phyloP scores from a whole-genome alignment of 371 early-diverging fungal species.

The Blakeslea trispora region DNA sequence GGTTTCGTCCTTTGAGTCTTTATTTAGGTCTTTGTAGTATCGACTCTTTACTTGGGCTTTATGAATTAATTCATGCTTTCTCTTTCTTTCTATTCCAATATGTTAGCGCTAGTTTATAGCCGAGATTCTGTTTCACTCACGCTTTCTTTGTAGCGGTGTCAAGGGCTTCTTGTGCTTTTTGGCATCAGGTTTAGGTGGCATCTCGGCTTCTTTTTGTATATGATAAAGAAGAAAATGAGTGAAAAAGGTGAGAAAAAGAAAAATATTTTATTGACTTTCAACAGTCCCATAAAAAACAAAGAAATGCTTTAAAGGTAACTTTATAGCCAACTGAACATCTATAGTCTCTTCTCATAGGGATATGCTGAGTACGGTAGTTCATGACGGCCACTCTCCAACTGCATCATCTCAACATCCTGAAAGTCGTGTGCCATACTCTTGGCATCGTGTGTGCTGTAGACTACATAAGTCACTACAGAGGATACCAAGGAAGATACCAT shows the following conservation, averaged over 20 bases:
- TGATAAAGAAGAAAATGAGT: background rate
- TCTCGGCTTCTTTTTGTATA: background rate
- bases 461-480: constrained; percentile 64
- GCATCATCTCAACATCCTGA: constrained; percentile 37
- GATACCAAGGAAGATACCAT: constrained; percentile 75
- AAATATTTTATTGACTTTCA: constrained; percentile 2
- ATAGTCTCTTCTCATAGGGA: too few relatives aligned
- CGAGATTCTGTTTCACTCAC: constrained; percentile 7
- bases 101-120: background rate
- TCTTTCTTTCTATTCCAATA: constrained; percentile 44
- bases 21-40: constrained; percentile 52
- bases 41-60: constrained; percentile 64
- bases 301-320: too few relatives aligned
- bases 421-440: constrained; percentile 39
- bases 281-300: background rate
- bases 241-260: constrained; percentile 9
- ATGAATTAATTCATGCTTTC: constrained; percentile 60
- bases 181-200: constrained; percentile 24
- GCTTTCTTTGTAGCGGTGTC: constrained; percentile 32
- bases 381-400: constrained; percentile 22
- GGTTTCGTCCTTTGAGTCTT: constrained; percentile 37
- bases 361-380: too few relatives aligned
- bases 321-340: too few relatives aligned
- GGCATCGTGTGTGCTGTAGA: constrained; percentile 65
- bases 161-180: constrained; percentile 27